Conservation (phyloP, 441 rosid species). For the Pelargonium myrrhifolium region DNA sequence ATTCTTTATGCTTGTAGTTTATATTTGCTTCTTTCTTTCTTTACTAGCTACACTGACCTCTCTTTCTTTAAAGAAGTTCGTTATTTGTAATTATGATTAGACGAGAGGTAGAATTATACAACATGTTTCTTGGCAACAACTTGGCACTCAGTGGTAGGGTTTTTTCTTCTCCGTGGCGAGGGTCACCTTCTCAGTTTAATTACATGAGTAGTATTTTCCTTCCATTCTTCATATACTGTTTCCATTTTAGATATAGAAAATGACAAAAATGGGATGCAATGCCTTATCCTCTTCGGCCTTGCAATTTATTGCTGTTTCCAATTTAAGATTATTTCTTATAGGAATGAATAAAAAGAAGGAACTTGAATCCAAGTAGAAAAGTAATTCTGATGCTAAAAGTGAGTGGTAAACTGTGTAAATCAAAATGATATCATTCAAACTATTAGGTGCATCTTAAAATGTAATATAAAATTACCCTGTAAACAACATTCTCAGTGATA, state of each 20-base stretch:
- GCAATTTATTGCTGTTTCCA: not conserved
- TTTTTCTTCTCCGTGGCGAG: no score
- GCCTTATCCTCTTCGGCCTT: not conserved
- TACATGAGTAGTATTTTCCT: no score
- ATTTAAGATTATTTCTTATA: not conserved
- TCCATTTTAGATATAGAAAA: not conserved
- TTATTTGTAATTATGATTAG: not conserved
- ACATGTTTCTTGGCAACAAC: not conserved
- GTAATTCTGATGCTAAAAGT: not conserved
- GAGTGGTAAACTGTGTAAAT: not conserved
- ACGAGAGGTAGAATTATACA: not conserved
- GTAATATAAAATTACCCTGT: not conserved
- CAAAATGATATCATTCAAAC: not conserved
- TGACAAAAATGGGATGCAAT: not conserved
- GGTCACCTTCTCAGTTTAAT: no score
- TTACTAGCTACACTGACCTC: not conserved
- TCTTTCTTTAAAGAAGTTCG: not conserved
- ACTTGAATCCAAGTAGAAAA: not conserved
- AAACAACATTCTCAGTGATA: not conserved
- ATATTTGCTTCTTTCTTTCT: constrained; percentile 5
- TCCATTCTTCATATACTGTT: no score
- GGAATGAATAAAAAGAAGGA: not conserved
- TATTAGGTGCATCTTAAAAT: not conserved
- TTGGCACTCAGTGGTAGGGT: not conserved
- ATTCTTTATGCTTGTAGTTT: constrained; percentile 4